Evolutionary conservation across 306 rosid genomes (phyloP), one percentile per base, ranked within the genome.

Genomic region (Dalbergia oliveri): DNA sequence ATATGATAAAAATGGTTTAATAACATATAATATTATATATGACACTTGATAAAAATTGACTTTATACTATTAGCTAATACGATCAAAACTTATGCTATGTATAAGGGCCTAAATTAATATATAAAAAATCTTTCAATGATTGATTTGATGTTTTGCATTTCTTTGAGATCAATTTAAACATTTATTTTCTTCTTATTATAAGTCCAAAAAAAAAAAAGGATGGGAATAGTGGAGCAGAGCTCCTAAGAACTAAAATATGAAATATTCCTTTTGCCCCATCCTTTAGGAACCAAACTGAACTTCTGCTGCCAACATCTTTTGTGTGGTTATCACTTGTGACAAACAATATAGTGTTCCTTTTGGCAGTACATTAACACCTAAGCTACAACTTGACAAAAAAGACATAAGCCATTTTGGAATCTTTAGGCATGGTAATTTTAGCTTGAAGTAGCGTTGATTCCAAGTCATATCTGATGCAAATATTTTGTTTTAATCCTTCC

Each of bases 391-490:
- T 12, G 56, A 45, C 23, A 14, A 69, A 33, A 69, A 43, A 43
- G 0, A 43, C 1, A 43, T 43, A 6, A 43, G 41, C 41, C 1
- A 43, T 43, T 7, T 12, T 49, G 16, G 54, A 49, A 49, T 49
- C 54, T 49, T 49, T 49, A 4, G n/a, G 54, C 54, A 49, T 3
- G 54, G 54, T 57, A 35, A 44, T 74, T 66, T 41, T 41, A 35
- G 5, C 18, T 59, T 44, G 5, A 49, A 65, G 81, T 77, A 49
- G 78, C 84, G 71, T 78, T 78, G 31, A 37, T 75, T 44, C 67
- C 75, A 80, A 77, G 81, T 81, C 69, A 81, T 77, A 49, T 73
- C 44, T 84, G 66, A 81, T 75, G 73, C 73, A 51, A 18, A 53
- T 23, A 23, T 59, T 44, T 68, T 79, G 23, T 45, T 60, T 6